Conservation (phyloP, 139 green algal species). For the Coelastrella sp. region DNA sequence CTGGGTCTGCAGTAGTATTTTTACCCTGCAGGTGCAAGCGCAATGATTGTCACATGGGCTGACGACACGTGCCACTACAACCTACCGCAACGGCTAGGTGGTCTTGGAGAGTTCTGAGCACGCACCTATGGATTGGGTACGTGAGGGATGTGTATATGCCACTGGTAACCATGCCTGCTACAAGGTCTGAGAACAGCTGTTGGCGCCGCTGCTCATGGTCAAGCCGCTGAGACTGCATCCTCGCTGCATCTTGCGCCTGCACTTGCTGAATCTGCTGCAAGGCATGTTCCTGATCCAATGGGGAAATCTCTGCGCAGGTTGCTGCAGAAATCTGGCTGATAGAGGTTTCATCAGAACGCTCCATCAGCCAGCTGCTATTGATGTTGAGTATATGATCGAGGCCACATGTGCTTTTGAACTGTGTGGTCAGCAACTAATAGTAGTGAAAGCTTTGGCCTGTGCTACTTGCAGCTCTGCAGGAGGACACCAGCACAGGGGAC, state of each 20-base stretch:
- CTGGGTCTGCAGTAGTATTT: conserved; percentile 61
- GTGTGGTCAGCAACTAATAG: too few relatives aligned
- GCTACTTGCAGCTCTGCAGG: too few relatives aligned
- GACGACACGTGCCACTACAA: not conserved
- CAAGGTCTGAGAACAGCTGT: conserved; percentile 28
- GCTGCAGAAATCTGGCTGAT: not conserved
- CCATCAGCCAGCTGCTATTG: not conserved
- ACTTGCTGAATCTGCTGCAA: not conserved
- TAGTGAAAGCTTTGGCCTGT: too few relatives aligned
- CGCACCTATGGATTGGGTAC: conserved; percentile 36
- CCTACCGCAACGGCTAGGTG: too few relatives aligned
- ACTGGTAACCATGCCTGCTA: conserved; percentile 33
- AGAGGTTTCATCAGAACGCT: too few relatives aligned
- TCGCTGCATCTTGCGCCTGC: conserved; percentile 7
- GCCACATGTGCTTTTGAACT: not conserved
- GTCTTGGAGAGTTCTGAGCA: too few relatives aligned
- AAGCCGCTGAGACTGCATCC: too few relatives aligned
- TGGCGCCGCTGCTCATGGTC: not conserved
- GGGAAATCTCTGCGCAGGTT: too few relatives aligned
- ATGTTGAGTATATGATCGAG: not conserved
- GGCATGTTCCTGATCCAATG: not conserved
- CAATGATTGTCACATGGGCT: too few relatives aligned
- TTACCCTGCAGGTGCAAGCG: conserved; percentile 40
- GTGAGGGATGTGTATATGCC: conserved; percentile 37
- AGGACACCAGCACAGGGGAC: too few relatives aligned